Percentiles rank a stretch among this genome's conserved stretches.
These are phyloP conservation scores for Coniosporium apollinis DNA, from an alignment of 495 filamentous ascomycete species.

Conservation along the genomic window DNA sequence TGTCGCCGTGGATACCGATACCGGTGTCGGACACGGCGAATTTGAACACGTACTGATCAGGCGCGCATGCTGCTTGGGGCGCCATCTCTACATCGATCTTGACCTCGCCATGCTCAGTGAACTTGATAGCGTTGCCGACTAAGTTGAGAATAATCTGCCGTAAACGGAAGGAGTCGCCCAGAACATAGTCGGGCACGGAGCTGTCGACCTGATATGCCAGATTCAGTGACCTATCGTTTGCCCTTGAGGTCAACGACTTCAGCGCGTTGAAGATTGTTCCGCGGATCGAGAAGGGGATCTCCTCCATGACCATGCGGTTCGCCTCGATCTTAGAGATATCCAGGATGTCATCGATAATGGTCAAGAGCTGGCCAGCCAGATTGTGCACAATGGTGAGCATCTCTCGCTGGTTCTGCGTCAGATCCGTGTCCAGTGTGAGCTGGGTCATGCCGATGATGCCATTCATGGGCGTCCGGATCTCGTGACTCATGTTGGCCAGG, in stretches of 20 bases:
- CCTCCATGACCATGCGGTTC: constrained; percentile 98
- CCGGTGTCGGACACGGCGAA: constrained; percentile 96
- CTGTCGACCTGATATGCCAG: constrained; percentile 89
- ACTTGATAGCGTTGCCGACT: constrained; percentile 80
- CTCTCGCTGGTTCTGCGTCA: constrained; percentile 88
- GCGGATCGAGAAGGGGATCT: constrained; percentile 88
- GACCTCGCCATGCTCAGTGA: constrained; percentile 94
- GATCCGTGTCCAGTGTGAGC: constrained; percentile 84
- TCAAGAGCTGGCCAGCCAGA: constrained; percentile 88
- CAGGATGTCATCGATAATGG: constrained; percentile 97
- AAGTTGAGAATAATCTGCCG: constrained; percentile 85
- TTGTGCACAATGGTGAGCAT: constrained; percentile 99
- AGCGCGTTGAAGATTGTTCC: constrained; percentile 95
- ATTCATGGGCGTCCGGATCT: constrained; percentile 92
- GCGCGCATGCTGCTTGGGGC: constrained; percentile 44
- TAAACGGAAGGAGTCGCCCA: constrained; percentile 91
- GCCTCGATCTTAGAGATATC: constrained; percentile 99
- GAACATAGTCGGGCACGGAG: constrained; percentile 88
- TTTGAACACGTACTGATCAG: constrained; percentile 80
- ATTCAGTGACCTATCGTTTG: constrained; percentile 92
- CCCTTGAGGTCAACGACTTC: constrained; percentile 89
- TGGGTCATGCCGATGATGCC: constrained; percentile 90
- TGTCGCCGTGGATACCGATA: constrained; percentile 91
- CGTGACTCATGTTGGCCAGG: constrained; percentile 97
- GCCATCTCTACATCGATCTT: constrained; percentile 80